These are phyloP conservation scores for Thielaviopsis musarum DNA, from an alignment of 2,329 filamentous ascomycete genomes.

Conservation along the genomic window DNA sequence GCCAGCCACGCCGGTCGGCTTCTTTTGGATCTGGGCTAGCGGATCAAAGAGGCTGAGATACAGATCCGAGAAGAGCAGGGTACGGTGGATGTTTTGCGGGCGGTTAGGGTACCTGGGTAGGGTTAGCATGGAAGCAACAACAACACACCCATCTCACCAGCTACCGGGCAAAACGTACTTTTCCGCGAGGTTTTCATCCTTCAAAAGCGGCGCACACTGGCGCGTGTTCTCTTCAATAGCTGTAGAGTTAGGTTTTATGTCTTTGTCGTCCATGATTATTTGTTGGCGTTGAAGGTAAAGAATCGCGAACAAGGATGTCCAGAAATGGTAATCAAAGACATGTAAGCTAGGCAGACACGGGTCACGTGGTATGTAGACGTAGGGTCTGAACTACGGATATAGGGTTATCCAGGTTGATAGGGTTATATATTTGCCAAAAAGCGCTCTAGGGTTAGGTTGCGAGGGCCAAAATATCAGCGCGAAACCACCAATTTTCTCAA, in stretches of 20 bases:
- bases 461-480: too few relatives aligned
- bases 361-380: not conserved
- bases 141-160: not conserved
- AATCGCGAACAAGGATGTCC: not conserved
- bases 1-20: constrained; percentile 41
- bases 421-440: not conserved
- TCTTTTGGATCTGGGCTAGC: constrained; percentile 59
- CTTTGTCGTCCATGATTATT: not conserved
- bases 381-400: not conserved
- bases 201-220: constrained; percentile 29
- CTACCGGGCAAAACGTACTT: constrained; percentile 19
- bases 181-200: constrained; percentile 27
- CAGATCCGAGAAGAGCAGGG: constrained; percentile 67
- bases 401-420: not conserved
- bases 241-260: constrained; percentile 19
- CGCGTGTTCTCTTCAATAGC: constrained; percentile 33
- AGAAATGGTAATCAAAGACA: not conserved
- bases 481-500: not conserved
- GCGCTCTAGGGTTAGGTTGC: too few relatives aligned
- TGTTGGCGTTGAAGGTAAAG: not conserved
- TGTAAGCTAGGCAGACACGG: not conserved
- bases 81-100: constrained; percentile 63
- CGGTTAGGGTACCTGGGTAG: constrained; percentile 57
- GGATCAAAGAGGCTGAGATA: constrained; percentile 70
- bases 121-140: too few relatives aligned